Percentiles rank a stretch among this genome's conserved stretches.
Conservation (phyloP, 345 rosid species). For the Lepidium aucheri region DNA sequence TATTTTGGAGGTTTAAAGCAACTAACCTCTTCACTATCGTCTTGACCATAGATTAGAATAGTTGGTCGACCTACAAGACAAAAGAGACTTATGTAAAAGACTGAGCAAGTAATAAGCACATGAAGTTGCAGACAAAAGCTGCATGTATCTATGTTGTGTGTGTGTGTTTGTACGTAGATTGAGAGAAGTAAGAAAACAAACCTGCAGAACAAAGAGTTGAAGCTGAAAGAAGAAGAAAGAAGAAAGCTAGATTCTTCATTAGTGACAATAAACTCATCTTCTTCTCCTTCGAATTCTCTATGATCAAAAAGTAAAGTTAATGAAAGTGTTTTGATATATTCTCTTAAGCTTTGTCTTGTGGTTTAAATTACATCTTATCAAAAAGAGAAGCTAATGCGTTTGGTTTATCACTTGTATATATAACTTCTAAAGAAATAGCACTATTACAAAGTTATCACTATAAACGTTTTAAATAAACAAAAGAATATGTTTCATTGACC, state of each 20-base stretch:
- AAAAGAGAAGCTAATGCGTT: constrained; percentile 18
- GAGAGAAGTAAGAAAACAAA: not conserved
- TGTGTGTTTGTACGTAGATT: too few species aligned
- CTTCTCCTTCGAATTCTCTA: not conserved
- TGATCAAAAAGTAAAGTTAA: not conserved
- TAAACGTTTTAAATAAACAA: not conserved
- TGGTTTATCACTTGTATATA: constrained; percentile 23
- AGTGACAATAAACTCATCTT: constrained; percentile 32
- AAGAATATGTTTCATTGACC: not conserved
- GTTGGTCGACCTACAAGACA: constrained; percentile 39
- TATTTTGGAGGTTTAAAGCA: not conserved
- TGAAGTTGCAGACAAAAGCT: constrained; percentile 23
- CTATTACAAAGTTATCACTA: not conserved
- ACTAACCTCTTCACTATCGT: constrained; percentile 33
- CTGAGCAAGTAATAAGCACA: constrained; percentile 10
- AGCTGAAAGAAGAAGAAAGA: constrained; percentile 47
- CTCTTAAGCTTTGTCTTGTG: not conserved
- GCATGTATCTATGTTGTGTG: too few species aligned
- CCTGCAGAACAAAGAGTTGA: constrained; percentile 43
- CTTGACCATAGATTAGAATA: constrained; percentile 18
- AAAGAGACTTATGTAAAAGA: constrained; percentile 4
- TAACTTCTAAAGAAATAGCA: constrained; percentile 2
- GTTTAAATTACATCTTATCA: too few species aligned
- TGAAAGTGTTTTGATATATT: constrained; percentile 13
- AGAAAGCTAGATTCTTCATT: constrained; percentile 31